Conservation (phyloP, 1,284 basidiomycete genomes). For the Termitomyces sp. region DNA sequence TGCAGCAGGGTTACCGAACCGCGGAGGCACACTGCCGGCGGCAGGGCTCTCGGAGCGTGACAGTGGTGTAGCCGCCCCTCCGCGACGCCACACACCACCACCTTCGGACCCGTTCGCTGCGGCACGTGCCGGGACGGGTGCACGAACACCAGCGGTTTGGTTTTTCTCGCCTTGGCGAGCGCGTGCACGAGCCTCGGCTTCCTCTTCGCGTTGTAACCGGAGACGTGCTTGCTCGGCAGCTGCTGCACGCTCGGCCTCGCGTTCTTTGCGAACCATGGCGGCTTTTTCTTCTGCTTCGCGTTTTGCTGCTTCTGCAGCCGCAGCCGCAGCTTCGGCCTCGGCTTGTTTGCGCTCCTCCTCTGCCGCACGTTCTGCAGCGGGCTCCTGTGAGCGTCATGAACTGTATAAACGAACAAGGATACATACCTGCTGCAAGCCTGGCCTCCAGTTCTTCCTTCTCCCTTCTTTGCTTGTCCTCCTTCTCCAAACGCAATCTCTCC, state of each 20-base stretch:
- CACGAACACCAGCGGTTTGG: slow-evolving; percentile 20
- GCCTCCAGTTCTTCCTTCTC: slow-evolving; percentile 52
- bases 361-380: slow-evolving; percentile 42
- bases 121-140: slow-evolving; percentile 20
- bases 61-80: slow-evolving; percentile 31
- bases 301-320: slow-evolving; percentile 50
- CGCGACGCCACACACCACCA: slow-evolving; percentile 35
- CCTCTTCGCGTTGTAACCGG: slow-evolving; percentile 76
- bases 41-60: slow-evolving; percentile 45
- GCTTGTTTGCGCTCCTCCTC: slow-evolving; percentile 47
- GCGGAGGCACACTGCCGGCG: slow-evolving; percentile 33
- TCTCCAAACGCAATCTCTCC: slow-evolving; percentile 42
- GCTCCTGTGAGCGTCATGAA: slow-evolving; percentile 1
- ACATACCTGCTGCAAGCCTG: slow-evolving; percentile 49
- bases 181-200: slow-evolving; percentile 56
- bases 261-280: slow-evolving; percentile 49
- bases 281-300: slow-evolving; percentile 57
- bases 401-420: slow-evolving; percentile 1
- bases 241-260: slow-evolving; percentile 66
- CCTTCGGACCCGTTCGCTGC: slow-evolving; percentile 21
- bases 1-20: slow-evolving; percentile 26
- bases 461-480: slow-evolving; percentile 43
- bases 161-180: slow-evolving; percentile 32
- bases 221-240: slow-evolving; percentile 52
- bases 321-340: slow-evolving; percentile 49